Percentiles rank a stretch among this genome's conserved stretches.
Evolutionary conservation across 2,329 filamentous ascomycete genomes (phyloP).

Genomic region (Fusarium lyarnte): DNA sequence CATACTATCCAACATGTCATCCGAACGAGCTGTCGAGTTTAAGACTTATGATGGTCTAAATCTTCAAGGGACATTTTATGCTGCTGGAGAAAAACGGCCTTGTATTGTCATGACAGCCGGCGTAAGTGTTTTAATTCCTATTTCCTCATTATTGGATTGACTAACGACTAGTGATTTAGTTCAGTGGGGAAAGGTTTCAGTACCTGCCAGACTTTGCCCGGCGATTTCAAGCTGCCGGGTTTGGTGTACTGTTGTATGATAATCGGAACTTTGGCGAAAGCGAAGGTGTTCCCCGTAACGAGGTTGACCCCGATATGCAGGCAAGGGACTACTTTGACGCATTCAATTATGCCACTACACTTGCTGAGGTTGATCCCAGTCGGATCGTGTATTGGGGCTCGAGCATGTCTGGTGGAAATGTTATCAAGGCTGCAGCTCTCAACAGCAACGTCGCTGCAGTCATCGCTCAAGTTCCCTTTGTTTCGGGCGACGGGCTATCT

Average conservation of each 20-base stretch:
- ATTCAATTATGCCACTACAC: too few species aligned
- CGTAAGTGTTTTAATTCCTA: neutral
- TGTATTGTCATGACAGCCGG: neutral
- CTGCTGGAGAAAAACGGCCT: neutral
- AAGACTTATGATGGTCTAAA: neutral
- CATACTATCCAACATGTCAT: neutral
- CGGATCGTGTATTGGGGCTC: too few species aligned
- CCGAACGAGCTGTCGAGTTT: neutral
- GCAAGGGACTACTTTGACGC: too few species aligned
- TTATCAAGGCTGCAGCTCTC: too few species aligned
- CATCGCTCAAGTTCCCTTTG: neutral
- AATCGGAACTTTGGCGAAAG: neutral
- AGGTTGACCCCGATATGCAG: too few species aligned
- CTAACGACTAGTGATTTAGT: neutral
- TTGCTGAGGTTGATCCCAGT: too few species aligned
- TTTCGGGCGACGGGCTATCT: neutral
- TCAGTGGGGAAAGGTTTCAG: neutral
- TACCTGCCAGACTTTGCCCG: neutral
- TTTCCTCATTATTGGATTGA: neutral
- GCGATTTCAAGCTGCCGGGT: neutral
- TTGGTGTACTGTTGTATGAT: neutral
- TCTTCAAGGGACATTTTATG: neutral
- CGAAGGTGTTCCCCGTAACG: neutral
- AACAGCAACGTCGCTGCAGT: too few species aligned
- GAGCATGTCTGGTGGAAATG: too few species aligned